phyloP scores from a whole-genome alignment of 345 rosid genomes.

The Eucalyptus shirleyi region DNA sequence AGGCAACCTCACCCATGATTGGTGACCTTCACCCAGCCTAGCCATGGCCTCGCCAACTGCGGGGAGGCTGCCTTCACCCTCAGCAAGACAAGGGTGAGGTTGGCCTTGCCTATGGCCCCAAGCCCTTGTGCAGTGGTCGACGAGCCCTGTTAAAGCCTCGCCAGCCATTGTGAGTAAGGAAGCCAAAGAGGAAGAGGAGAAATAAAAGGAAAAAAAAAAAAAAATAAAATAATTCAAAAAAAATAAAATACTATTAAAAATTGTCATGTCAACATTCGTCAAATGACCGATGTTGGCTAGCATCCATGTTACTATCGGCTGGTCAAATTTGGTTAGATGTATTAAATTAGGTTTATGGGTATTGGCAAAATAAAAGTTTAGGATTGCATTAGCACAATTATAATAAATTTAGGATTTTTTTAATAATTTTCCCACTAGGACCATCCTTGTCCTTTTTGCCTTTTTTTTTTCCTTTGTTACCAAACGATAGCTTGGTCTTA shows the following conservation, averaged over 20 bases:
- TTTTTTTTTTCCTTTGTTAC: no score
- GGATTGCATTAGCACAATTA: fast-evolving
- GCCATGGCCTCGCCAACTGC: fast-evolving
- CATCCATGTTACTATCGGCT: fast-evolving
- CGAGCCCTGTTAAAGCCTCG: fast-evolving
- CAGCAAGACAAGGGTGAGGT: fast-evolving
- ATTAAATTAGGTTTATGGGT: no score
- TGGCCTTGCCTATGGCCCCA: fast-evolving
- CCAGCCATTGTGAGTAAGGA: fast-evolving
- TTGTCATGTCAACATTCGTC: fast-evolving
- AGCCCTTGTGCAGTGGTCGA: fast-evolving
- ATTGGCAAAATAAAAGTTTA: no score
- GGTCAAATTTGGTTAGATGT: fast-evolving
- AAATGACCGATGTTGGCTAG: fast-evolving
- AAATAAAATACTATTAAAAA: no score
- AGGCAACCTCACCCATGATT: fast-evolving
- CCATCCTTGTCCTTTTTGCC: no score
- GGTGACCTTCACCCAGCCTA: fast-evolving
- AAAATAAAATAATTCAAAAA: no score
- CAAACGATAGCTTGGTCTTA: neutral
- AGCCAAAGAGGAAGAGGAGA: no score
- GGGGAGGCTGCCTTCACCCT: fast-evolving
- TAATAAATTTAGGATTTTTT: no score
- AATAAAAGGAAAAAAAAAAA: fast-evolving
- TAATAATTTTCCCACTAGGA: fast-evolving